Base-by-base conservation (phyloP, 2,329 filamentous ascomycete species). In the Colletotrichum orchidophilum region DNA sequence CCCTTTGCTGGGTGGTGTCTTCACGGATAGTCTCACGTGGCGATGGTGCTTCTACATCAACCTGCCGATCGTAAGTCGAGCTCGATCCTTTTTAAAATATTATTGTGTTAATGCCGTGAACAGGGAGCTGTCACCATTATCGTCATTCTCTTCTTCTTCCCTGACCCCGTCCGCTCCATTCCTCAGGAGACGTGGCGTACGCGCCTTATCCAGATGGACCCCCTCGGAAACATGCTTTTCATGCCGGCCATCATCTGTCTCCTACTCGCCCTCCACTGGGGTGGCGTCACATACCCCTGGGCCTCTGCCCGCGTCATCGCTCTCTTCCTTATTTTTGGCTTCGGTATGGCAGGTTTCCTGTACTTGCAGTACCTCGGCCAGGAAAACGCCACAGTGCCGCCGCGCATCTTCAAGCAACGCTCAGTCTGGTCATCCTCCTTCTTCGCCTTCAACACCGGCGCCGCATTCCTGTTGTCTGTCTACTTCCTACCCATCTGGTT, bases 201-300 rank as follows among this genome's bases (percentile, higher is more conserved):
- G 9, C 67, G 57, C 2, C 24, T 76, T 2, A 5, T 54, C 5
- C 59, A 70, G 7, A 66, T 76, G 49, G 77, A 77, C 27, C 46
- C 63, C 21, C 24, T 80, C 6, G 80, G 80, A 11, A 79, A 77
- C 3, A 66, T 71, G 15, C 73, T 81, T 5, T 80, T 81, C 33
- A 66, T 79, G 74, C 78, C 78, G 0, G 76, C 82, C 15, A 79
- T 86, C 8, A 77, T 87, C 24, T 87, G 83, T 72, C 78, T 87
- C 21, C 75, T 88, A 0, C 78, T 88, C 0, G 85, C 85, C n/a
- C 78, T 88, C 6, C 85, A 87, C 69, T 88, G 84, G 84, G 83
- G 83, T 29, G 83, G 83, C 8, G 80, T 84, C 33, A 77, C 84
- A 21, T 85, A 87, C 65, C 58, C 87, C 2, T 91, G 88, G 88